These are phyloP conservation scores for Chara braunii DNA, from an alignment of 139 green algal genomes.

Conservation along the genomic window DNA sequence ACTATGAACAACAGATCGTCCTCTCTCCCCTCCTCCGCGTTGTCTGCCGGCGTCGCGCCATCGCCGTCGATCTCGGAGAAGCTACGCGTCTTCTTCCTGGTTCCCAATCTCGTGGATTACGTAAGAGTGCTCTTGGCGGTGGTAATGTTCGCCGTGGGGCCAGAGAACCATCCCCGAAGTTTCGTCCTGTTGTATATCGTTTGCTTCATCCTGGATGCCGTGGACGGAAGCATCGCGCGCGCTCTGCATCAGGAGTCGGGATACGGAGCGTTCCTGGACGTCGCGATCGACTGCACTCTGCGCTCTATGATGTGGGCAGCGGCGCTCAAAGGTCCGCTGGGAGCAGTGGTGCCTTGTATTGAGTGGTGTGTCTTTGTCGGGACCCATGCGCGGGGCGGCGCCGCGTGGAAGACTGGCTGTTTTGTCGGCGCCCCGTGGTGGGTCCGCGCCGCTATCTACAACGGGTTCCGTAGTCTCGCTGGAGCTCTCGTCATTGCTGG, in stretches of 20 bases:
- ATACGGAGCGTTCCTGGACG: conserved; percentile 28
- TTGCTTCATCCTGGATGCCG: conserved; percentile 5
- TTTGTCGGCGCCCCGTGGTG: conserved; percentile 8
- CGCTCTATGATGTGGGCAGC: conserved; percentile 2
- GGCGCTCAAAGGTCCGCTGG: background rate
- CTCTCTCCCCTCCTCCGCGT: too few species aligned
- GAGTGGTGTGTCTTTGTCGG: conserved; percentile 16
- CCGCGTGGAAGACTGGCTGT: conserved; percentile 19
- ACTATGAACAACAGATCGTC: too few species aligned
- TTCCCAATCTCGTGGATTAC: conserved; percentile 19
- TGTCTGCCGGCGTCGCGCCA: too few species aligned
- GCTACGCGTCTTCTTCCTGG: conserved; percentile 15
- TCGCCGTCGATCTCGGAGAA: too few species aligned
- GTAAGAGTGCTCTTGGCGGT: background rate
- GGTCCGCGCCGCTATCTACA: background rate
- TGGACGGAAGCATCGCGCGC: conserved; percentile 8
- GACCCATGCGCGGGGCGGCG: conserved; percentile 8
- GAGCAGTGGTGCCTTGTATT: conserved; percentile 10
- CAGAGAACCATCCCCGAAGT: background rate
- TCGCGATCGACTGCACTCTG: conserved; percentile 4
- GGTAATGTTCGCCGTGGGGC: background rate
- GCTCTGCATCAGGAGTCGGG: conserved; percentile 7
- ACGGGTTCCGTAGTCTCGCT: conserved; percentile 10
- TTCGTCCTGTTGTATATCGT: conserved; percentile 7
- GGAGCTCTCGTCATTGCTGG: conserved; percentile 18